phyloP scores from a whole-genome alignment of 441 rosid species.

The Erodium trifolium region DNA sequence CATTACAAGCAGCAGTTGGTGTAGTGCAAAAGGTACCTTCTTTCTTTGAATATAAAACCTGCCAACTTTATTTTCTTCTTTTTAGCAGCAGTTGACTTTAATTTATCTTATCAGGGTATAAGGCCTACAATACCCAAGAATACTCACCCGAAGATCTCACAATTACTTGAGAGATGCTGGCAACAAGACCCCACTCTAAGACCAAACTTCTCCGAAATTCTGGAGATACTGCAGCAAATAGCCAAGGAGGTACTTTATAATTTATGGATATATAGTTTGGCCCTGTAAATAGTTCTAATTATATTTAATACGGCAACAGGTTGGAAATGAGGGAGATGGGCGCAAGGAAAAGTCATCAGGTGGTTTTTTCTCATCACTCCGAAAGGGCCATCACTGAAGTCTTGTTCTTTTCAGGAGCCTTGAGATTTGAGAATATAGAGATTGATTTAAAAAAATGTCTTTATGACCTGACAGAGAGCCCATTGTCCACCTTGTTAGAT shows the following conservation, averaged over 20 bases:
- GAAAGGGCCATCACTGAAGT: constrained; percentile 42
- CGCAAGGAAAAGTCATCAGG: constrained; percentile 40
- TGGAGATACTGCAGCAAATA: constrained; percentile 53
- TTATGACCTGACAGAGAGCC: neutral
- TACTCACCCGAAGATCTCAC: constrained; percentile 58
- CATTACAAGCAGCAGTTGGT: constrained; percentile 92
- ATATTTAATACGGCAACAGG: constrained; percentile 31
- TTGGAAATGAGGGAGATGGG: constrained; percentile 42
- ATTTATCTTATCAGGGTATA: constrained; percentile 39
- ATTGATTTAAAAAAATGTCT: neutral
- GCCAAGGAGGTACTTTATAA: constrained; percentile 47
- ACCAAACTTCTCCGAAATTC: constrained; percentile 69
- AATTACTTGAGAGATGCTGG: constrained; percentile 87
- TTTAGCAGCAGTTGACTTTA: neutral
- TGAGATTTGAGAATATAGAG: neutral
- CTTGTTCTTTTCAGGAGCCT: neutral
- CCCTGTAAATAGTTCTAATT: constrained; percentile 13
- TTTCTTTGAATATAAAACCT: constrained; percentile 1
- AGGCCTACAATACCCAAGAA: constrained; percentile 80
- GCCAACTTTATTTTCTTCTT: neutral
- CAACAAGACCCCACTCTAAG: constrained; percentile 65
- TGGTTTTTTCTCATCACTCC: constrained; percentile 42
- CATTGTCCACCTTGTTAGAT: neutral
- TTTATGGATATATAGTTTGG: constrained; percentile 1
- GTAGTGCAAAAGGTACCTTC: constrained; percentile 79